These are phyloP conservation scores for Collybia nuda DNA, from an alignment of 768 basidiomycete genomes.

Conservation along the genomic window DNA sequence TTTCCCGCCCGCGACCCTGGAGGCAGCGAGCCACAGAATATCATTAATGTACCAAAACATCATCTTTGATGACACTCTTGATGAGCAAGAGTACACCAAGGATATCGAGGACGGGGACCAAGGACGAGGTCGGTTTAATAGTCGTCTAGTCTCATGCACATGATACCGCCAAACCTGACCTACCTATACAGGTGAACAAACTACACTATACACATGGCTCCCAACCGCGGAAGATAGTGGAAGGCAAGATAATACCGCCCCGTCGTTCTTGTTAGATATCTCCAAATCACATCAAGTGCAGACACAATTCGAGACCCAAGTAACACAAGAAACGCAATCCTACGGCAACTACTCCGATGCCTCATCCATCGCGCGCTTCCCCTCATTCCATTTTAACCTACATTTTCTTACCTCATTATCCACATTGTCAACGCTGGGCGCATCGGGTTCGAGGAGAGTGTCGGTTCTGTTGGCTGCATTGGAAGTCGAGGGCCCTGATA, in stretches of 20 bases:
- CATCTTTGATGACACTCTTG: slow-evolving; percentile 55
- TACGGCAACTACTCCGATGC: slow-evolving; percentile 55
- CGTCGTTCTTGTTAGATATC: slow-evolving; percentile 28
- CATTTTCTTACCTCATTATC: slow-evolving; percentile 57
- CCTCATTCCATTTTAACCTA: slow-evolving; percentile 71
- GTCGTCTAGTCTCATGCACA: not conserved
- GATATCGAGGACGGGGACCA: slow-evolving; percentile 10
- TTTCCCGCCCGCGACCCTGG: slow-evolving; percentile 56
- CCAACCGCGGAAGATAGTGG: slow-evolving; percentile 34
- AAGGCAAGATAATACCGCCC: slow-evolving; percentile 12
- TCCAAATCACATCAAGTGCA: slow-evolving; percentile 16
- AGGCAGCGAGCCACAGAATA: slow-evolving; percentile 67
- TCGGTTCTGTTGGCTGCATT: slow-evolving; percentile 63
- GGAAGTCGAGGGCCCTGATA: slow-evolving; percentile 77
- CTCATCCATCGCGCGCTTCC: slow-evolving; percentile 73
- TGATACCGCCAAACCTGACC: not conserved
- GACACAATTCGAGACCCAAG: slow-evolving; percentile 19
- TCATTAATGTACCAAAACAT: slow-evolving; percentile 70
- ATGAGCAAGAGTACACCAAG: slow-evolving; percentile 27
- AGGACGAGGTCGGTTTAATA: not conserved
- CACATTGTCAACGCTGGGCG: slow-evolving; percentile 25
- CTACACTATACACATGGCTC: slow-evolving; percentile 59
- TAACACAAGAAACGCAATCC: slow-evolving; percentile 49
- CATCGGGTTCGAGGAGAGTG: slow-evolving; percentile 47
- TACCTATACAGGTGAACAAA: slow-evolving; percentile 32